A percentile compares a stretch with the other conserved stretches of the same genome.
phyloP scores from a whole-genome alignment of 495 filamentous ascomycete species.

The Hypoxylon trugodes region DNA sequence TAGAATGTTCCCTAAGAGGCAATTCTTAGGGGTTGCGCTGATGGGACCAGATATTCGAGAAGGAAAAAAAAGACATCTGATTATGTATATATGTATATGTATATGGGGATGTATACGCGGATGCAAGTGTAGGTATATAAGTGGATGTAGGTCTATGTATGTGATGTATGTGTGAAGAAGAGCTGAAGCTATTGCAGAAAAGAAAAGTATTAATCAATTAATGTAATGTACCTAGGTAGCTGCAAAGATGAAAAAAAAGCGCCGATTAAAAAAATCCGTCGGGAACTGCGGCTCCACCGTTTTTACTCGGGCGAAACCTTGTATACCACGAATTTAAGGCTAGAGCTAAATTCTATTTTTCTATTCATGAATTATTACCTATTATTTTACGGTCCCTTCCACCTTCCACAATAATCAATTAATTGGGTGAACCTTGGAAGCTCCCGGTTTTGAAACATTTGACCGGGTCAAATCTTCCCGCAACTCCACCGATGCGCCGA shows the following conservation, averaged over 20 bases:
- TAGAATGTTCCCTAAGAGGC: constrained; percentile 27
- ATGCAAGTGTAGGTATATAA: not conserved
- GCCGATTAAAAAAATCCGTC: constrained; percentile 31
- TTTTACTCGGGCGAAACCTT: constrained; percentile 28
- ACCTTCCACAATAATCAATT: constrained; percentile 38
- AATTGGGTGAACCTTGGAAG: constrained; percentile 31
- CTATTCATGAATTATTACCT: constrained; percentile 25
- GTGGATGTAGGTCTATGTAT: not conserved
- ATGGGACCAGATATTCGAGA: too few relatives aligned
- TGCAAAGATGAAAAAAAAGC: constrained; percentile 20
- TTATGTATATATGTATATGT: constrained; percentile 3
- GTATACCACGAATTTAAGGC: not conserved
- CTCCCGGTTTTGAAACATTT: constrained; percentile 40
- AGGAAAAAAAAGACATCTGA: not conserved
- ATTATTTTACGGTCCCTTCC: constrained; percentile 19
- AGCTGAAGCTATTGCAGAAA: not conserved
- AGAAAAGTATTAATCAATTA: too few relatives aligned
- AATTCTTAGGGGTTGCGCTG: constrained; percentile 20
- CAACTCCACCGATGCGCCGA: constrained; percentile 39
- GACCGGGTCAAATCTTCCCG: constrained; percentile 40
- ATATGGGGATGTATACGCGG: too few relatives aligned
- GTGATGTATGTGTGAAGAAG: not conserved
- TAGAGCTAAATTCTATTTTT: constrained; percentile 26
- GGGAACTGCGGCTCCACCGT: constrained; percentile 37
- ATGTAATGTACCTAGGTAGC: too few relatives aligned